Percentiles rank a stretch among this genome's conserved stretches.
These are phyloP conservation scores for Aegilops tauschii DNA, from an alignment of 176 grass and related monocot genomes.

Conservation along the genomic window DNA sequence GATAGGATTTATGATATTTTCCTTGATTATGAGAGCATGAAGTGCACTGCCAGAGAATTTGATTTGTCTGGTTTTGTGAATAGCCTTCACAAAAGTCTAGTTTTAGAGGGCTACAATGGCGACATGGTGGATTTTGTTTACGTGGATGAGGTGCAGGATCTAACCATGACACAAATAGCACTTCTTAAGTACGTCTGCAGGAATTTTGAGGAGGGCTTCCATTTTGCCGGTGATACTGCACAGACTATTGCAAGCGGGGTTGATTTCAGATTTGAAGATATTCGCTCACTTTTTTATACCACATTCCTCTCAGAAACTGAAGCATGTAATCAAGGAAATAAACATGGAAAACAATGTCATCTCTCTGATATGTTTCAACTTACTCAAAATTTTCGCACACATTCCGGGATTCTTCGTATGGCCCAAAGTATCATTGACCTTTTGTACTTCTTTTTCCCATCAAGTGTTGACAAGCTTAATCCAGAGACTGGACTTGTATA, in stretches of 20 bases:
- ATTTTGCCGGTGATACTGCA: slow-evolving; percentile 87
- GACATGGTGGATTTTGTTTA: slow-evolving; percentile 69
- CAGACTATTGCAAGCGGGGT: slow-evolving; percentile 85
- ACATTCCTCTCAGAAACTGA: slow-evolving; percentile 47
- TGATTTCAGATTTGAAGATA: slow-evolving; percentile 88
- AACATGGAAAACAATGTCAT: slow-evolving; percentile 28
- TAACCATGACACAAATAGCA: slow-evolving; percentile 73
- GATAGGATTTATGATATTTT: slow-evolving; percentile 70
- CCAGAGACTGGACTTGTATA: slow-evolving; percentile 75
- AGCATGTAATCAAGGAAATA: slow-evolving; percentile 14
- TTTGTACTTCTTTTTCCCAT: slow-evolving; percentile 74
- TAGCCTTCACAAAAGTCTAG: slow-evolving; percentile 41
- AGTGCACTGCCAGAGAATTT: slow-evolving; percentile 52
- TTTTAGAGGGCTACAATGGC: slow-evolving; percentile 42
- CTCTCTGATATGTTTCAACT: slow-evolving; percentile 74
- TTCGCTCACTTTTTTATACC: slow-evolving; percentile 72
- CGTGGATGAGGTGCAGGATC: slow-evolving; percentile 93
- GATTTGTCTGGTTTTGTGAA: slow-evolving; percentile 89
- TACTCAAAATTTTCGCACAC: slow-evolving; percentile 80
- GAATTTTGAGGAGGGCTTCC: slow-evolving; percentile 69
- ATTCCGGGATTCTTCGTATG: slow-evolving; percentile 66
- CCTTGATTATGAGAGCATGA: slow-evolving; percentile 69
- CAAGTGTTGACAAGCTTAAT: slow-evolving; percentile 65
- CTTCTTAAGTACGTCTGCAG: slow-evolving; percentile 73
- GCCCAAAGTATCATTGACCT: slow-evolving; percentile 82